Evolutionary conservation across 83 land plant genomes (phyloP).

Genomic region (Isoetes engelmannii): DNA sequence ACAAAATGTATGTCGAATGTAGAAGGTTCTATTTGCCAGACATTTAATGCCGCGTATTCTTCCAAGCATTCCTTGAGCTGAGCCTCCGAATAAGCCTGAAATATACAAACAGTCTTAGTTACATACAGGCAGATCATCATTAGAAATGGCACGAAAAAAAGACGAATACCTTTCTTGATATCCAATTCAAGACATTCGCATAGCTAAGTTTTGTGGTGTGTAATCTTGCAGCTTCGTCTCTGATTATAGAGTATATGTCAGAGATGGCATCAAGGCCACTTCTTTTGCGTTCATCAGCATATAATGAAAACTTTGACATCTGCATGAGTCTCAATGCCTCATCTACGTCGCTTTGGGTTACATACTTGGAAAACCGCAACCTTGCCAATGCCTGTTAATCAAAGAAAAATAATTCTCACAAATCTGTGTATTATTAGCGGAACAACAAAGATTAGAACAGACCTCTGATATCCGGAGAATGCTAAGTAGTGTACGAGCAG

Average conservation of each 20-base stretch:
- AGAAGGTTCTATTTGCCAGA: conserved; percentile 92
- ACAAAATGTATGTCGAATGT: conserved; percentile 86
- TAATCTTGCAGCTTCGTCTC: conserved; percentile 83
- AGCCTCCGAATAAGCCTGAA: conserved; percentile 91
- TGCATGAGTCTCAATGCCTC: conserved; percentile 95
- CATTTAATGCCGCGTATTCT: conserved; percentile 92
- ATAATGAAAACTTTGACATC: conserved; percentile 93
- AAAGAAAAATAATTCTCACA: neutral
- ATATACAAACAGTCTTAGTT: neutral
- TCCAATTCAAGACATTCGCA: conserved; percentile 82
- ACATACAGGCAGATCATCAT: neutral
- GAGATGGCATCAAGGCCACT: conserved; percentile 92
- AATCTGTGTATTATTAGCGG: neutral
- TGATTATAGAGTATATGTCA: conserved; percentile 82
- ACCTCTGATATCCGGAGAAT: conserved; percentile 92
- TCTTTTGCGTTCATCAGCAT: conserved; percentile 78
- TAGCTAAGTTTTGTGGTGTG: conserved; percentile 67
- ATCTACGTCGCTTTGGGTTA: conserved; percentile 95
- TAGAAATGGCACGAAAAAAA: neutral
- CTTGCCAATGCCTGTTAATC: conserved; percentile 71
- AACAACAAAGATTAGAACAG: neutral
- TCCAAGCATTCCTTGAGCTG: conserved; percentile 92
- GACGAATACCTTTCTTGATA: conserved; percentile 69
- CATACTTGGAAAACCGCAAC: conserved; percentile 72
- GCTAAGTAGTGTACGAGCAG: conserved; percentile 86